Conservation (phyloP, 2,329 filamentous ascomycete genomes). For the Periglandula ipomoeae region DNA sequence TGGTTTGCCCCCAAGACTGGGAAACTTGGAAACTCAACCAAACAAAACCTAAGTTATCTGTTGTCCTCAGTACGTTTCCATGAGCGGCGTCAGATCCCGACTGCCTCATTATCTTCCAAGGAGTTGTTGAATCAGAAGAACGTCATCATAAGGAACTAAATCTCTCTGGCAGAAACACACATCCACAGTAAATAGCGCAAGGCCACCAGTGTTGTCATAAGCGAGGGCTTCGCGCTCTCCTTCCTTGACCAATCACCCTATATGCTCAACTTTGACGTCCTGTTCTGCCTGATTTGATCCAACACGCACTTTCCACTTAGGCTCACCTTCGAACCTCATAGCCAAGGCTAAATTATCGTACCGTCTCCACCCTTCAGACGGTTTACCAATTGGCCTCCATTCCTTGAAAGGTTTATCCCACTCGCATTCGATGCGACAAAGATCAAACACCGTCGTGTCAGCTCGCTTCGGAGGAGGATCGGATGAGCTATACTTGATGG, state of each 20-base stretch:
- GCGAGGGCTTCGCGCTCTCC: no score
- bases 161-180: no score
- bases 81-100: no score
- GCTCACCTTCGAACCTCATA: background rate
- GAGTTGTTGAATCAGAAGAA: no score
- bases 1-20: background rate
- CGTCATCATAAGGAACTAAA: no score
- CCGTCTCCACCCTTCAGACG: background rate
- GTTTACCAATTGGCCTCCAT: background rate
- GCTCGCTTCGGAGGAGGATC: background rate
- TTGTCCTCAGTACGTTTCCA: background rate
- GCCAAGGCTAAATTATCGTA: background rate
- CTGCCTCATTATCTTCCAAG: no score
- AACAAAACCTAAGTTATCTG: background rate
- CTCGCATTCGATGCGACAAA: background rate
- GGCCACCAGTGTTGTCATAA: no score
- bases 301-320: background rate
- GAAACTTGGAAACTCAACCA: background rate
- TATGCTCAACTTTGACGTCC: background rate
- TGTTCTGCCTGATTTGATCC: background rate
- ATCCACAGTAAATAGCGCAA: no score
- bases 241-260: background rate
- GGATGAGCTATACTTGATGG: background rate
- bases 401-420: background rate
- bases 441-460: background rate